Evolutionary conservation across 176 grass and related monocot genomes (phyloP), one percentile per base, ranked within the genome.

Genomic region (Aechmea fasciata): DNA sequence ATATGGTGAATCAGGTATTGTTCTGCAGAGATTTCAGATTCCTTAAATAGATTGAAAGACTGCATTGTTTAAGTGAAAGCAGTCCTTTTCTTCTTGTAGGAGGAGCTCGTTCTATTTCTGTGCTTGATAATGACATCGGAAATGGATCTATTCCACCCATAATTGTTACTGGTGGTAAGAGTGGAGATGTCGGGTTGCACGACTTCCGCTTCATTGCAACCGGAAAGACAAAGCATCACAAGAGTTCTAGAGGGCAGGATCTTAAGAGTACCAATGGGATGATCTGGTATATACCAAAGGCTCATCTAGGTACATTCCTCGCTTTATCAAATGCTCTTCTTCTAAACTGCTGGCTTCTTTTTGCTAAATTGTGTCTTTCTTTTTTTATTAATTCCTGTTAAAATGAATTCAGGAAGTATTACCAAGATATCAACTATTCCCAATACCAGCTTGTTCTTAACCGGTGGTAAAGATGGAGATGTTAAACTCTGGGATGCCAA

Each of bases 401-500:
- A 50, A 50, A 33, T 53, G 69, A 53, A 69, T 89, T 18, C 77
- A 97, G 93, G 86, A 81, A 92, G 81, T 76, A 80, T 97, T 70
- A 92, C 83, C 50, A 90, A 70, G 51, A 79, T 97, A 85, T 72
- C 74, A 48, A 83, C 81, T 49, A 81, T 97, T 53, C 93, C 84
- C 22, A 83, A 92, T 80, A 92, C 93, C 51, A 87, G 79, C 77
- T 81, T 97, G 69, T 97, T 97, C 75, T 75, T 97, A 87, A 97
- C 89, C 68, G 93, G 93, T 73, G 85, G 93, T 69, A 97, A 97
- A 84, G 89, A 97, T 83, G 93, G 93, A 79, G 93, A 92, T 81
- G 89, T 97, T 61, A 97, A 97, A 75, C 87, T 97, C 49, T 97
- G 93, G 93, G 93, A 97, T 87, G 93, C 93, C 50, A 97, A 87